Conservation (phyloP, 106 monocot genomes). For the Dendrobium chrysotoxum region DNA sequence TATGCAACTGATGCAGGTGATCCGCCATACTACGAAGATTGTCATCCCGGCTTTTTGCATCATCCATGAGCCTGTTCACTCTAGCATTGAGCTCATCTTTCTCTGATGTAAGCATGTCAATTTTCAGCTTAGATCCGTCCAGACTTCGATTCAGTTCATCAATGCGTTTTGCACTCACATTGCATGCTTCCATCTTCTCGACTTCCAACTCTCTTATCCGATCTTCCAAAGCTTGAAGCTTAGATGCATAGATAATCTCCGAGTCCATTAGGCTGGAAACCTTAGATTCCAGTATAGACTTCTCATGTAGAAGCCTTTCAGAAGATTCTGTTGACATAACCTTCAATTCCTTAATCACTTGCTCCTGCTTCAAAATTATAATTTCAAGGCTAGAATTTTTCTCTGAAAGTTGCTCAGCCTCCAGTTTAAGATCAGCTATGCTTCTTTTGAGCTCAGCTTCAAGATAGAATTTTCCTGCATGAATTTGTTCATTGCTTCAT, state of each 20-base stretch:
- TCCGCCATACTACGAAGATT: slow-evolving; percentile 5
- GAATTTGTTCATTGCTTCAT: slow-evolving; percentile 10
- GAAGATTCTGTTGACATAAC: slow-evolving; percentile 1
- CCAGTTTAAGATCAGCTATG: too few species aligned
- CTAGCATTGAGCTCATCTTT: slow-evolving; percentile 27
- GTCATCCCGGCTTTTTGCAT: slow-evolving; percentile 18
- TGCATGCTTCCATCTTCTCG: slow-evolving; percentile 24
- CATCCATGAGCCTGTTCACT: slow-evolving; percentile 15
- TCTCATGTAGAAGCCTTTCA: slow-evolving; percentile 29
- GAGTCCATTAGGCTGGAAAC: not conserved
- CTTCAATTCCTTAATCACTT: slow-evolving; percentile 28
- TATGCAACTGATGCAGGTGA: slow-evolving; percentile 43
- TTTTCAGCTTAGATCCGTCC: slow-evolving; percentile 20
- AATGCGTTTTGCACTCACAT: slow-evolving; percentile 8
- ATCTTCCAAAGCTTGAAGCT: slow-evolving; percentile 12
- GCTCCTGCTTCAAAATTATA: slow-evolving; percentile 20
- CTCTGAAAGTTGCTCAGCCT: not conserved
- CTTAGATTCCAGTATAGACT: slow-evolving; percentile 1
- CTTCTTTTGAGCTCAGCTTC: slow-evolving; percentile 9
- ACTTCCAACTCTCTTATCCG: slow-evolving; percentile 15
- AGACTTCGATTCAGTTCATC: slow-evolving; percentile 26
- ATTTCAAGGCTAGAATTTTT: slow-evolving; percentile 30
- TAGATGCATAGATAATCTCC: not conserved
- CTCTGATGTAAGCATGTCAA: slow-evolving; percentile 30
- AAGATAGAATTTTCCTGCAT: slow-evolving; percentile 22